A percentile compares a stretch with the other conserved stretches of the same genome.
These are phyloP conservation scores for Moesziomyces sp. DNA, from an alignment of 1,284 basidiomycete species.

Conservation along the genomic window DNA sequence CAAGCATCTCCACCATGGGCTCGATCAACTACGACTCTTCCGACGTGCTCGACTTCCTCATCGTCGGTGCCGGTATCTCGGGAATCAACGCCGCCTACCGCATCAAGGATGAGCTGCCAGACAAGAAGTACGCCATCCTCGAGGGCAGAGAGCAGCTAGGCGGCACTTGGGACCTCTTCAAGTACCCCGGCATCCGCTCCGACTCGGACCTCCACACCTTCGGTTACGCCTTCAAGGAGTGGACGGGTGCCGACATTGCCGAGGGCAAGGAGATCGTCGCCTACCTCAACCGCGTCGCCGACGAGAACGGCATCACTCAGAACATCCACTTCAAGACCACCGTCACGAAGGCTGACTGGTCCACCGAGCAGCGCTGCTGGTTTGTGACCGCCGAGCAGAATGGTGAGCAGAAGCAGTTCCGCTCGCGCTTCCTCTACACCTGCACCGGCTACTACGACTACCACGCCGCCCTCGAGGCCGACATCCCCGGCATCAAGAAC, in stretches of 20 bases:
- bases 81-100: slow-evolving; percentile 66
- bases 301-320: slow-evolving; percentile 57
- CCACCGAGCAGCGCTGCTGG: slow-evolving; percentile 53
- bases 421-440: slow-evolving; percentile 51
- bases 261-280: slow-evolving; percentile 56
- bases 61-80: slow-evolving; percentile 65
- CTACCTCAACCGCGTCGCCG: slow-evolving; percentile 59
- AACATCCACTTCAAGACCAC: slow-evolving; percentile 52
- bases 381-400: slow-evolving; percentile 35
- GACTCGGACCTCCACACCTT: slow-evolving; percentile 51
- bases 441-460: slow-evolving; percentile 66
- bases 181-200: slow-evolving; percentile 54
- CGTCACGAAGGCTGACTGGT: slow-evolving; percentile 47
- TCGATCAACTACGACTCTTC: slow-evolving; percentile 37
- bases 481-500: slow-evolving; percentile 60
- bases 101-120: slow-evolving; percentile 46
- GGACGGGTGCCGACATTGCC: slow-evolving; percentile 58
- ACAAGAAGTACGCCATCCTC: slow-evolving; percentile 55
- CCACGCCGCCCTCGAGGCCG: slow-evolving; percentile 53
- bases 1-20: slow-evolving; percentile 23
- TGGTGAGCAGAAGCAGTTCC: slow-evolving; percentile 38
- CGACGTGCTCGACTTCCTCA: slow-evolving; percentile 54
- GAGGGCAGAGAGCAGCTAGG: slow-evolving; percentile 51
- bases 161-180: slow-evolving; percentile 63
- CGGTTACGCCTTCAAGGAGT: slow-evolving; percentile 54